Percentiles rank a stretch among this genome's conserved stretches.
phyloP scores from a whole-genome alignment of 495 filamentous ascomycete genomes.

The Parathielavia appendiculata region DNA sequence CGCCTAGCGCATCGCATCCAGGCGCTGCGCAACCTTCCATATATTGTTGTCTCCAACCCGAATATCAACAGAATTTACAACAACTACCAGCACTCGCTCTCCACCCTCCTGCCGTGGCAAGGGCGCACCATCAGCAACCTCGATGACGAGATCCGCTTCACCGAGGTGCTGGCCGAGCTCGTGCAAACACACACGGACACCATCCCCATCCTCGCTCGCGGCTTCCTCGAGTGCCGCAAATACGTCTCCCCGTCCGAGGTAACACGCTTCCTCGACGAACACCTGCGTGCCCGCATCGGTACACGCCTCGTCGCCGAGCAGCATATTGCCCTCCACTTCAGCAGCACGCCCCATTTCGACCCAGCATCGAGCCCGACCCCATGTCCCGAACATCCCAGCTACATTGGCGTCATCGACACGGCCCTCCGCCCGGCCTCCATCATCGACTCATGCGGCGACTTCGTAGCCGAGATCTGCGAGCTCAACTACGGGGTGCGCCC shows the following conservation, averaged over 20 bases:
- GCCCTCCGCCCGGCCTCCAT: conserved; percentile 74
- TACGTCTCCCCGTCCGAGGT: conserved; percentile 79
- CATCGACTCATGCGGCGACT: conserved; percentile 74
- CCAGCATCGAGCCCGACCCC: conserved; percentile 39
- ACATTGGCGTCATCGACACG: conserved; percentile 97
- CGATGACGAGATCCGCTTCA: conserved; percentile 85
- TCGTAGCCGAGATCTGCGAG: conserved; percentile 94
- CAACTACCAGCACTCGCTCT: conserved; percentile 89
- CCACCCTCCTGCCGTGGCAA: conserved; percentile 80
- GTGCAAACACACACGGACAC: conserved; percentile 91
- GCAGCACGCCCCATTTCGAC: conserved; percentile 63
- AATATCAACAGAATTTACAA: conserved; percentile 88
- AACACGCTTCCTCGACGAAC: conserved; percentile 86
- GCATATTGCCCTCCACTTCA: conserved; percentile 88
- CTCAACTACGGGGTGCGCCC: conserved; percentile 90
- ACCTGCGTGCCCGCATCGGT: conserved; percentile 88
- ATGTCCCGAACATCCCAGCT: conserved; percentile 56
- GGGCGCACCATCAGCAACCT: conserved; percentile 68
- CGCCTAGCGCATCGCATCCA: conserved; percentile 94
- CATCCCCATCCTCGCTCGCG: conserved; percentile 84
- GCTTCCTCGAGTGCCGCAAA: conserved; percentile 84
- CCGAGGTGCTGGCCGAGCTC: conserved; percentile 84
- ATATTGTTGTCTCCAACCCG: conserved; percentile 94
- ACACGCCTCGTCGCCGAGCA: conserved; percentile 94
- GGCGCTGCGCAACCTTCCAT: conserved; percentile 85